Conservation (phyloP, 257 asterid genomes). For the Nicotiana tomentosiformis region DNA sequence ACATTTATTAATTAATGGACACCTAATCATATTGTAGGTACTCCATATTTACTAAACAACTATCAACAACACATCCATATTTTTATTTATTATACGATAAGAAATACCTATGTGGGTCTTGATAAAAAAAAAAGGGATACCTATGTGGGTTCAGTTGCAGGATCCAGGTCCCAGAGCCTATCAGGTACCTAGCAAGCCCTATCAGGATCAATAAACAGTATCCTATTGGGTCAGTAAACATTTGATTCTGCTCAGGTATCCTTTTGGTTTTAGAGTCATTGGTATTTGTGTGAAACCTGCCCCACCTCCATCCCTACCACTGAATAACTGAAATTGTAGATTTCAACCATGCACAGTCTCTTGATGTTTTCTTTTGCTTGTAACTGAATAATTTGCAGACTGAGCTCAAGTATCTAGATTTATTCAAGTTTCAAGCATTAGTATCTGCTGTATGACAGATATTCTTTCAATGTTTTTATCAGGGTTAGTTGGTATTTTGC, state of each 20-base stretch:
- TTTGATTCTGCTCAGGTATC: neutral
- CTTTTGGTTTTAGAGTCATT: neutral
- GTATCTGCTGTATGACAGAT: slow-evolving; percentile 15
- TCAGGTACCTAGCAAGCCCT: neutral
- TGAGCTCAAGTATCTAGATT: neutral
- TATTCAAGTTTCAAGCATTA: neutral
- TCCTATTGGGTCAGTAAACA: neutral
- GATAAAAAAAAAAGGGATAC: too few species aligned
- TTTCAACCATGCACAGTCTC: neutral
- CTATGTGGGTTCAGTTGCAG: neutral
- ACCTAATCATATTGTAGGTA: neutral
- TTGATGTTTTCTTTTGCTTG: neutral
- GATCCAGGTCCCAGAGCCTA: neutral
- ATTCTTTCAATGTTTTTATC: slow-evolving; percentile 22
- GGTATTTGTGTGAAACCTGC: neutral
- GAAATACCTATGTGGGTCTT: too few species aligned
- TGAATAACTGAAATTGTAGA: neutral
- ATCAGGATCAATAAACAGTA: neutral
- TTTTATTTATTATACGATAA: too few species aligned
- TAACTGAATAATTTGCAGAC: neutral
- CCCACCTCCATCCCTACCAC: neutral
- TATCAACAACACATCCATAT: neutral
- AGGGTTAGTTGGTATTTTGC: slow-evolving; percentile 90
- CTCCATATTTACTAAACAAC: neutral
- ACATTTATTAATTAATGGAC: neutral